phyloP scores from a whole-genome alignment of 1,139 yeast genomes.

The Candida dubliniensis region DNA sequence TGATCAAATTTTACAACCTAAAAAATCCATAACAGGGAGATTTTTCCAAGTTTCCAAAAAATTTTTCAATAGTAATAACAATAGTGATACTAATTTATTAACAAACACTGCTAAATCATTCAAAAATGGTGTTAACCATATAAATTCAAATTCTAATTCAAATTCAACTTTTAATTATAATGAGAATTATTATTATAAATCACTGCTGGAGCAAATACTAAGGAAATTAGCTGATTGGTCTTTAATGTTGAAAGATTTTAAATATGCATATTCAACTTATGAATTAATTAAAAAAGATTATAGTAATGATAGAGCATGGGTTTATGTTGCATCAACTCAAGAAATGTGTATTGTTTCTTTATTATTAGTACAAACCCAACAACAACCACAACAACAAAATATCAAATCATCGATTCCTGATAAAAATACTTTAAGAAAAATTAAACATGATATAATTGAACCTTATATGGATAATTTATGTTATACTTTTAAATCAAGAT shows the following conservation, averaged over 20 bases:
- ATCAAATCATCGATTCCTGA: conserved; percentile 22
- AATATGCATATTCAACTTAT: conserved; percentile 80
- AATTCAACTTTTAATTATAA: conserved; percentile 34
- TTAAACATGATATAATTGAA: conserved; percentile 60
- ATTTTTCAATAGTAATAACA: conserved; percentile 38
- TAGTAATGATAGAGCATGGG: conserved; percentile 78
- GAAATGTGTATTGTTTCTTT: conserved; percentile 83
- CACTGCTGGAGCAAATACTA: conserved; percentile 71
- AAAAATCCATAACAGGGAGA: conserved; percentile 71
- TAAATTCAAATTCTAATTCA: conserved; percentile 9
- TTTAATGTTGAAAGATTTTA: conserved; percentile 83
- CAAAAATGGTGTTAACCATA: conserved; percentile 2
- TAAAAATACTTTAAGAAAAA: conserved; percentile 56
- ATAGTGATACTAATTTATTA: conserved; percentile 14
- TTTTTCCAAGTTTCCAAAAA: conserved; percentile 68
- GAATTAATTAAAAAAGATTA: conserved; percentile 81
- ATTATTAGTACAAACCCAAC: conserved; percentile 63
- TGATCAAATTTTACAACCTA: conserved; percentile 67
- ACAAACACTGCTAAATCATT: neutral
- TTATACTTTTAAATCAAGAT: conserved; percentile 54
- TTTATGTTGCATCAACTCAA: conserved; percentile 77
- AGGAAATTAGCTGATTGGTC: conserved; percentile 92
- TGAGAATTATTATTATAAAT: conserved; percentile 56
- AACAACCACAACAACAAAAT: conserved; percentile 9
- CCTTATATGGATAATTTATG: conserved; percentile 66